Evolutionary conservation across 2,329 filamentous ascomycete genomes (phyloP).

Genomic region (Neonectria ditissima): DNA sequence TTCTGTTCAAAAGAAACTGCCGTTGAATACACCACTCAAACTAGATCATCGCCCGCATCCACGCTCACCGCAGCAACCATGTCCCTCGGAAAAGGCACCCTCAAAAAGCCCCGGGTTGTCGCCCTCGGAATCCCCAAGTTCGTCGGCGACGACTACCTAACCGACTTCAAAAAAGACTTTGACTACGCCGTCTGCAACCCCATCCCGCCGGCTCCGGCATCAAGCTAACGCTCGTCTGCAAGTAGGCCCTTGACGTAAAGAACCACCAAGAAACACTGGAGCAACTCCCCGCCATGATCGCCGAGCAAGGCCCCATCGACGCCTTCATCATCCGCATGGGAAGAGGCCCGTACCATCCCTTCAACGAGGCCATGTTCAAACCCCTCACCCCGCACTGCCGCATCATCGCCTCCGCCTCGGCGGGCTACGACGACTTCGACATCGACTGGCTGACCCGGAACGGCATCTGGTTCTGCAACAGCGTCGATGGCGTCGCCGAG

Average conservation of each 20-base stretch:
- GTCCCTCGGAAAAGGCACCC: neutral
- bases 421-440: slow-evolving; percentile 62
- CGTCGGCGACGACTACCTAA: slow-evolving; percentile 54
- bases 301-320: slow-evolving; percentile 55
- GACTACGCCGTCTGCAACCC: slow-evolving; percentile 49
- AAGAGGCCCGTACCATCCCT: slow-evolving; percentile 61
- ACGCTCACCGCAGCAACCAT: slow-evolving; percentile 6
- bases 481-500: slow-evolving; percentile 64
- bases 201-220: neutral
- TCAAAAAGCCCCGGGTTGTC: slow-evolving; percentile 55
- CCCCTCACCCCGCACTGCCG: slow-evolving; percentile 55
- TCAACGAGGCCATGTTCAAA: slow-evolving; percentile 58
- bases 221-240: neutral
- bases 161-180: slow-evolving; percentile 53
- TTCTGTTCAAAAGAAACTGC: neutral
- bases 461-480: slow-evolving; percentile 66
- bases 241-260: slow-evolving; percentile 48
- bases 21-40: neutral
- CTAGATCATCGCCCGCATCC: neutral
- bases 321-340: slow-evolving; percentile 64
- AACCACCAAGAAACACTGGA: slow-evolving; percentile 52
- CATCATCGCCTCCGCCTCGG: slow-evolving; percentile 60
- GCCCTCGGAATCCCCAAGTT: slow-evolving; percentile 55
- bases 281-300: slow-evolving; percentile 52
- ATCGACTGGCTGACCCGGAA: slow-evolving; percentile 56